phyloP scores from a whole-genome alignment of 179 eudicot species.

The Drosera spatulata region DNA sequence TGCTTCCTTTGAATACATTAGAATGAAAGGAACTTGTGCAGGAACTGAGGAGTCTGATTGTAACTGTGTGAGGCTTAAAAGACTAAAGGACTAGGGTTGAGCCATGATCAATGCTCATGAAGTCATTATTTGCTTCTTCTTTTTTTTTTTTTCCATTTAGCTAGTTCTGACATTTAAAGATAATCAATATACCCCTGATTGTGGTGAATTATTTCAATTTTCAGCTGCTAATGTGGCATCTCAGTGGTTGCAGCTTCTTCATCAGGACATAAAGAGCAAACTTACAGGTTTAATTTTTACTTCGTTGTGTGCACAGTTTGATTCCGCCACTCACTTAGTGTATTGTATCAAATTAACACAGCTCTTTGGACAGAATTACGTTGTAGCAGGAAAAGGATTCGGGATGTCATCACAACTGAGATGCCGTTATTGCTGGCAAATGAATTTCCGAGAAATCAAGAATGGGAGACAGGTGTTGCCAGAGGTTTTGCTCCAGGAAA shows the following conservation, averaged over 20 bases:
- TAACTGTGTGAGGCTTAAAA: too few relatives aligned
- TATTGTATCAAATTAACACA: slow-evolving; percentile 1
- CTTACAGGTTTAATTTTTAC: slow-evolving; percentile 44
- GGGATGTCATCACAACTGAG: slow-evolving; percentile 57
- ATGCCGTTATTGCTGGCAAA: slow-evolving; percentile 52
- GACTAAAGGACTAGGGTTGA: too few relatives aligned
- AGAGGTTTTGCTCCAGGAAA: slow-evolving; percentile 12
- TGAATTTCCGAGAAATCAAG: slow-evolving; percentile 51
- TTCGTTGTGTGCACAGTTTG: neutral
- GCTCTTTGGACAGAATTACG: slow-evolving; percentile 48
- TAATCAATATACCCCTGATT: too few relatives aligned
- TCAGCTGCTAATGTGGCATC: slow-evolving; percentile 88
- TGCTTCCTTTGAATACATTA: too few relatives aligned
- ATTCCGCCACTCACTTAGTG: too few relatives aligned
- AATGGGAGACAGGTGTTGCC: slow-evolving; percentile 18
- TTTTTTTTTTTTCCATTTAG: too few relatives aligned
- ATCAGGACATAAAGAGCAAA: slow-evolving; percentile 78
- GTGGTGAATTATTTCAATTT: slow-evolving; percentile 1
- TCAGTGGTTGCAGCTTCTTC: slow-evolving; percentile 85
- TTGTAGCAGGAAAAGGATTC: slow-evolving; percentile 76
- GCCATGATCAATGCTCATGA: too few relatives aligned
- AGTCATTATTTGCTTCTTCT: too few relatives aligned
- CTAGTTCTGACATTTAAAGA: too few relatives aligned
- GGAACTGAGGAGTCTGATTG: too few relatives aligned
- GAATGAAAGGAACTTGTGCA: too few relatives aligned